Evolutionary conservation across 129 eudicot genomes (phyloP), one percentile per base, ranked within the genome.

Genomic region (Artemisia annua): DNA sequence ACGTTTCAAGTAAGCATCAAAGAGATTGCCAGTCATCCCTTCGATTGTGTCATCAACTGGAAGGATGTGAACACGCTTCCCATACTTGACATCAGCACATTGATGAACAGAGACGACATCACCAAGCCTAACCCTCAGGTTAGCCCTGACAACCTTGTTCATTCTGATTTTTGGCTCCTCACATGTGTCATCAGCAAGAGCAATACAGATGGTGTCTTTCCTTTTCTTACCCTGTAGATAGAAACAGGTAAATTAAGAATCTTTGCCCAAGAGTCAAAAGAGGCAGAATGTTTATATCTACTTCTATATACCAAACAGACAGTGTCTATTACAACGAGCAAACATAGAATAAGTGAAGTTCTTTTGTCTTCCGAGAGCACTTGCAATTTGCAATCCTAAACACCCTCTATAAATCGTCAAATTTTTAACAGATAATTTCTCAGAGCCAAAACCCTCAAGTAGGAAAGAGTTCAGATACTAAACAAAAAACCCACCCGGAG

Each of bases 51-150:
- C 99, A 74, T 94, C 99, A 22, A 94, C 76, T 0, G 99, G 99
- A 75, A 94, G 99, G 79, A 94, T 86, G 82, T 94, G 99, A 0
- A 94, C 93, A 14, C 97, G 89, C 74, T 94, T 94, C 66, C 99
- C 99, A 52, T 94, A 94, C 75, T 90, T 90, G 30, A 94, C 96
- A 84, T 94, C 96, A 73, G 97, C 70, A 62, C 97, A 88, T 19
- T 90, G 97, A 73, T 94, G 99, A 20, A 94, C 99, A 14, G 99
- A 94, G 15, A 94, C 87, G 39, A 94, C 93, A 74, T 94, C 99
- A 7, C 97, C 97, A 4, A 90, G 97, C 59, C 97, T 81, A 58
- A 94, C 96, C 83, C 97, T 87, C 48, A 94, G 78, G 81, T 94
- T 94, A 19, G 79, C 78, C 49, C 99, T 81, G 62, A 90, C 96